Evolutionary conservation across 176 grass and related monocot species (phyloP).

Genomic region (Aegilops umbellulata): DNA sequence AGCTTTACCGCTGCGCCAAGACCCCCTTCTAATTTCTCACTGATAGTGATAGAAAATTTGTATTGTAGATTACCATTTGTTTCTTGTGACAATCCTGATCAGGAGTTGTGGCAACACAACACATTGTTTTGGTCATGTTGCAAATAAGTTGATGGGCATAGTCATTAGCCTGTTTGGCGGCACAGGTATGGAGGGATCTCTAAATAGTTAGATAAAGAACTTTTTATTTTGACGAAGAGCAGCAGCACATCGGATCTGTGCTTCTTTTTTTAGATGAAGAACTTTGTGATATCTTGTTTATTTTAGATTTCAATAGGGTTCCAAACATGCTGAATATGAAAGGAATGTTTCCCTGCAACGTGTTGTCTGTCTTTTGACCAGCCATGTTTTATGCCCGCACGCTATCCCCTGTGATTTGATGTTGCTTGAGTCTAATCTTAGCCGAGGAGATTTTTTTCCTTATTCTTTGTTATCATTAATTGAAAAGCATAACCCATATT

Average conservation of each 20-base stretch:
- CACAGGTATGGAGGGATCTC: background rate
- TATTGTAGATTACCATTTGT: background rate
- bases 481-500: background rate
- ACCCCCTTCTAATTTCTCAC: background rate
- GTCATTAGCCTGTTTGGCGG: background rate
- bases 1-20: too few species aligned
- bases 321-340: background rate
- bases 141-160: slow-evolving; percentile 9
- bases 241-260: too few species aligned
- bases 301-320: background rate
- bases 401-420: background rate
- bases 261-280: too few species aligned
- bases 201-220: background rate
- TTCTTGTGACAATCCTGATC: background rate
- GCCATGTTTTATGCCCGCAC: background rate
- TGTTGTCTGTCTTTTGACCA: background rate
- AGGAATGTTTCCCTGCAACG: background rate
- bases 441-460: background rate
- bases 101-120: background rate
- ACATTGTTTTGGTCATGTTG: background rate
- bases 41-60: background rate
- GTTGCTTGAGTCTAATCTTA: background rate
- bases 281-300: background rate
- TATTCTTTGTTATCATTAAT: background rate
- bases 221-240: background rate